Evolutionary conservation across 805 yeast species (phyloP).

Genomic region (Candida corydali): DNA sequence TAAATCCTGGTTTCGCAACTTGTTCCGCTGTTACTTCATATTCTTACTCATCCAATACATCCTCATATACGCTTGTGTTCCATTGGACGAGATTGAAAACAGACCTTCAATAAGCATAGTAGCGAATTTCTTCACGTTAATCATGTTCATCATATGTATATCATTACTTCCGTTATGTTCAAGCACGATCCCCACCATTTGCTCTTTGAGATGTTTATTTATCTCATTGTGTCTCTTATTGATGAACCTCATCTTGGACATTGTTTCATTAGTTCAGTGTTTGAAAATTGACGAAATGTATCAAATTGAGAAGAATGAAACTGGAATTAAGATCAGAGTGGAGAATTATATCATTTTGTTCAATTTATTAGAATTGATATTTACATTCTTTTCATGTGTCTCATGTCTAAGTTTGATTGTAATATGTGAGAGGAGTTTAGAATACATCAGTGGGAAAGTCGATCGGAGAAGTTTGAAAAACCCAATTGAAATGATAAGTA

Average conservation of each 20-base stretch:
- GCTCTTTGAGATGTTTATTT: slow-evolving; percentile 15
- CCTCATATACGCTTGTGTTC: slow-evolving; percentile 24
- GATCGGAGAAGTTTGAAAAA: slow-evolving; percentile 12
- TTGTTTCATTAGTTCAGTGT: slow-evolving; percentile 16
- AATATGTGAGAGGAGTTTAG: slow-evolving; percentile 13
- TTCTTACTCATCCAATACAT: slow-evolving; percentile 26
- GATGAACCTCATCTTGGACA: slow-evolving; percentile 15
- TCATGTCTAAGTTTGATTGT: slow-evolving; percentile 11
- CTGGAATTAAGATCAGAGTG: slow-evolving; percentile 18
- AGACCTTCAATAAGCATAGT: slow-evolving; percentile 25
- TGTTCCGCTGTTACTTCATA: slow-evolving; percentile 17
- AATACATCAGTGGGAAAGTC: slow-evolving; percentile 18
- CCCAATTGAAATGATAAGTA: neutral
- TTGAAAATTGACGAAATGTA: slow-evolving; percentile 22
- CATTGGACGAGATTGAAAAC: slow-evolving; percentile 30
- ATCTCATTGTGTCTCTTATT: slow-evolving; percentile 17
- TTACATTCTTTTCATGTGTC: slow-evolving; percentile 14
- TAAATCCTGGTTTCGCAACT: slow-evolving; percentile 8
- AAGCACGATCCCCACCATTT: slow-evolving; percentile 14
- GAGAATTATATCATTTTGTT: slow-evolving; percentile 25
- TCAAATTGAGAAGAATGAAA: slow-evolving; percentile 17
- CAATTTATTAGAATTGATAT: slow-evolving; percentile 13
- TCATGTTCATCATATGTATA: slow-evolving; percentile 20
- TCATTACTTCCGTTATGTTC: slow-evolving; percentile 20
- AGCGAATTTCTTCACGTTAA: slow-evolving; percentile 16